Evolutionary conservation across 202 grass and related monocot species (phyloP).

Genomic region (Dendrocalamus latiflorus): DNA sequence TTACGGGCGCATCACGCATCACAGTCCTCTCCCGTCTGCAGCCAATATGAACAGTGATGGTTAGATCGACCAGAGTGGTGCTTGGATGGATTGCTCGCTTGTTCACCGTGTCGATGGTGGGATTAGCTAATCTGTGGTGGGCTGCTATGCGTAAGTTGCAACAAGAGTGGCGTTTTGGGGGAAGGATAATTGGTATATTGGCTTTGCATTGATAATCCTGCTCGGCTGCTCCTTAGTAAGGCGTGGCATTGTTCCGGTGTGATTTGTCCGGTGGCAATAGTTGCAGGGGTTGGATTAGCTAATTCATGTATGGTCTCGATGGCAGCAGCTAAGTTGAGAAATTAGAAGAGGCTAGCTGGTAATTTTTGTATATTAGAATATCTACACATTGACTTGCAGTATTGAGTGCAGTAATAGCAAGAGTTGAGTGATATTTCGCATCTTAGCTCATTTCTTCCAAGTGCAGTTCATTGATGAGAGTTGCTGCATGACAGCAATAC

Average conservation of each 20-base stretch:
- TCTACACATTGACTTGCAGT: too few relatives aligned
- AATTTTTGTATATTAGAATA: neutral
- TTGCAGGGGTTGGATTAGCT: neutral
- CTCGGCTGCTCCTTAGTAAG: neutral
- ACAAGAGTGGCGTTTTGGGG: neutral
- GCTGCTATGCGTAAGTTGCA: neutral
- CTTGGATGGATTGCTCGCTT: neutral
- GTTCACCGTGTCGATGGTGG: neutral
- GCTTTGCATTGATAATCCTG: neutral
- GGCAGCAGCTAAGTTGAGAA: neutral
- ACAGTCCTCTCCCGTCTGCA: too few relatives aligned
- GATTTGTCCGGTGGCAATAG: neutral
- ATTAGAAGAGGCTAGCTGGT: neutral
- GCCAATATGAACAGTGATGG: too few relatives aligned
- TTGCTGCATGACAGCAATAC: neutral
- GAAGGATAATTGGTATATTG: neutral
- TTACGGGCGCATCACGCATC: too few relatives aligned
- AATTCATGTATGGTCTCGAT: neutral
- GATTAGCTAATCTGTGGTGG: neutral
- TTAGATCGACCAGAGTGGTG: neutral
- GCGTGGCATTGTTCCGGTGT: neutral
- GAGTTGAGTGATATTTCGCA: neutral
- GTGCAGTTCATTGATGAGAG: neutral
- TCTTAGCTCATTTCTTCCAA: neutral
- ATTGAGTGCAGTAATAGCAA: neutral